Evolutionary conservation across 23 red algal genomes (phyloP).

Genomic region (Cyanidioschyzon merolae): DNA sequence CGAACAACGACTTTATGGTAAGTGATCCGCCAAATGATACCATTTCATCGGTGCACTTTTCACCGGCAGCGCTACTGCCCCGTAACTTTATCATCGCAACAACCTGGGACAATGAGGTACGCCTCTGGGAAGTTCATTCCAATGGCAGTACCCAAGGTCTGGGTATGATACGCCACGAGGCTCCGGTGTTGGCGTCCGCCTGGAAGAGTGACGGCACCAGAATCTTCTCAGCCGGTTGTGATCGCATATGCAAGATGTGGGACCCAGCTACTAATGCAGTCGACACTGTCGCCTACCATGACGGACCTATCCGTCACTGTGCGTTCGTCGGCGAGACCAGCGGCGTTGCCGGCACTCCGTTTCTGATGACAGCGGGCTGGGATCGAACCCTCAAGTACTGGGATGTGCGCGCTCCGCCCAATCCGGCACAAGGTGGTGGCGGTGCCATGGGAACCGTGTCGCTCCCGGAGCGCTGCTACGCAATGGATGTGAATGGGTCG

Average conservation of each 20-base stretch:
- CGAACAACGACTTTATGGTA: slow-evolving; percentile 89
- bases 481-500: slow-evolving; percentile 67
- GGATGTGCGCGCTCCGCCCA: slow-evolving; percentile 79
- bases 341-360: slow-evolving; percentile 42
- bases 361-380: slow-evolving; percentile 79
- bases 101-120: slow-evolving; percentile 92
- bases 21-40: slow-evolving; percentile 66
- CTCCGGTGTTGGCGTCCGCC: slow-evolving; percentile 59
- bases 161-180: slow-evolving; percentile 66
- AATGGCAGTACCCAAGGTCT: slow-evolving; percentile 56
- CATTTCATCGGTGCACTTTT: slow-evolving; percentile 79
- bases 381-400: slow-evolving; percentile 90
- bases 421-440: slow-evolving; percentile 24
- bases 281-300: slow-evolving; percentile 63
- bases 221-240: slow-evolving; percentile 70
- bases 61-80: slow-evolving; percentile 59
- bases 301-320: slow-evolving; percentile 57
- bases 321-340: slow-evolving; percentile 65
- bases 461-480: slow-evolving; percentile 51
- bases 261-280: slow-evolving; percentile 36
- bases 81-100: slow-evolving; percentile 70
- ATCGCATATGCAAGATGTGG: slow-evolving; percentile 83
- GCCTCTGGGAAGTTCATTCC: slow-evolving; percentile 72
- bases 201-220: slow-evolving; percentile 68
- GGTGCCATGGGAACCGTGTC: slow-evolving; percentile 52